These are phyloP conservation scores for Cystofilobasidium macerans DNA, from an alignment of 768 basidiomycete genomes.

Conservation along the genomic window DNA sequence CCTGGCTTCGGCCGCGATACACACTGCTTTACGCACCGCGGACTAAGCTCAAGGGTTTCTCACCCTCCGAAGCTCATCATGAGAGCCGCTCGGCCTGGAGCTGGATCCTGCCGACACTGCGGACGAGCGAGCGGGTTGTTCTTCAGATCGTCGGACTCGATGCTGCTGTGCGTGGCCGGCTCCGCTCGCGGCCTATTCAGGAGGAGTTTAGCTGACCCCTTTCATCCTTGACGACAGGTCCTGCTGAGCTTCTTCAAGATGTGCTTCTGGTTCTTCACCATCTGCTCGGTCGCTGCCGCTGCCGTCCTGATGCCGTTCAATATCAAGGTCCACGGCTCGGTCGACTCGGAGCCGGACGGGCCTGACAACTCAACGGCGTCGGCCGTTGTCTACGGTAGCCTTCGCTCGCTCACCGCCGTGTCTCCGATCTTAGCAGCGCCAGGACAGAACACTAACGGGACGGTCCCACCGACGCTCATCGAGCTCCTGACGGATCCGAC, in stretches of 20 bases:
- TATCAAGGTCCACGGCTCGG: slow-evolving; percentile 47
- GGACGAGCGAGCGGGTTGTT: slow-evolving; percentile 81
- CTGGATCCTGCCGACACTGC: slow-evolving; percentile 88
- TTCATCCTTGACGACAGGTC: neutral
- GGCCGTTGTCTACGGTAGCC: slow-evolving; percentile 25
- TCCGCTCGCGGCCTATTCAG: neutral
- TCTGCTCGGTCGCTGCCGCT: slow-evolving; percentile 70
- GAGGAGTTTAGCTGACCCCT: neutral
- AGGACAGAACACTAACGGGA: slow-evolving; percentile 42
- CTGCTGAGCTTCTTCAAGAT: slow-evolving; percentile 91
- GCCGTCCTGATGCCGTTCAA: slow-evolving; percentile 90
- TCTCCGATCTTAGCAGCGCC: slow-evolving; percentile 34
- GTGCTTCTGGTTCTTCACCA: slow-evolving; percentile 79
- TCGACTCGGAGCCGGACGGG: slow-evolving; percentile 42
- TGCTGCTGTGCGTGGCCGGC: slow-evolving; percentile 58
- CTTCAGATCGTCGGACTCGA: slow-evolving; percentile 94
- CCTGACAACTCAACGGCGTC: slow-evolving; percentile 19
- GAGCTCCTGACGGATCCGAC: slow-evolving; percentile 76
- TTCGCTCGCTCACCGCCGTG: slow-evolving; percentile 24
- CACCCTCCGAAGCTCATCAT: slow-evolving; percentile 81
- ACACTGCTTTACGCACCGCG: slow-evolving; percentile 82
- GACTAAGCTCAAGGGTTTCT: slow-evolving; percentile 95
- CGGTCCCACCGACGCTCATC: slow-evolving; percentile 36
- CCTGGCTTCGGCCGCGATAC: slow-evolving; percentile 75
- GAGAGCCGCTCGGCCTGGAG: slow-evolving; percentile 61